Conservation (phyloP, 169 alveolate species). For the Plasmodium gaboni region DNA sequence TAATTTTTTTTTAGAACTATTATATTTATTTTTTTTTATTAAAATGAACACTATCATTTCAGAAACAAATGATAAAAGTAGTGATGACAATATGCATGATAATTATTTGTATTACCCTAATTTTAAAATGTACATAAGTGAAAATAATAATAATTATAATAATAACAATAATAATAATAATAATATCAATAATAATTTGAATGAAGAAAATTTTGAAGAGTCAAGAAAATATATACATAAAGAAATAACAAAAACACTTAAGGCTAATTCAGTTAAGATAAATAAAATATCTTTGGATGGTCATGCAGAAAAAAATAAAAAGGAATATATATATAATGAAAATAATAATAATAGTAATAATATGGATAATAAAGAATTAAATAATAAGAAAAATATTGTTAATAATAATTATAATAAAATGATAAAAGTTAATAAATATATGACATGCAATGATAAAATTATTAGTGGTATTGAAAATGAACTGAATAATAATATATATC, state of each 20-base stretch:
- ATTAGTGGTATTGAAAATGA: too few relatives aligned
- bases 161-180: too few relatives aligned
- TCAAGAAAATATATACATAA: slow-evolving; percentile 73
- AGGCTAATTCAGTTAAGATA: slow-evolving; percentile 44
- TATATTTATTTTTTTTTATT: neutral
- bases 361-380: too few relatives aligned
- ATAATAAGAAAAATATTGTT: too few relatives aligned
- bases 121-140: slow-evolving; percentile 46
- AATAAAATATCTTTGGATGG: slow-evolving; percentile 22
- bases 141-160: slow-evolving; percentile 34
- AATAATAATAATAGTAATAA: too few relatives aligned
- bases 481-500: too few relatives aligned
- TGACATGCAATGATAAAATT: too few relatives aligned
- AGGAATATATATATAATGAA: neutral
- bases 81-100: slow-evolving; percentile 39
- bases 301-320: neutral
- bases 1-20: too few relatives aligned
- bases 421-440: too few relatives aligned
- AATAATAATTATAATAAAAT: too few relatives aligned
- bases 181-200: too few relatives aligned
- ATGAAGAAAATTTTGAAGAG: slow-evolving; percentile 54
- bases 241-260: slow-evolving; percentile 68
- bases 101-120: slow-evolving; percentile 64
- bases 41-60: slow-evolving; percentile 40
- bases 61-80: slow-evolving; percentile 25